These are phyloP conservation scores for Nectriaceae sp. DNA, from an alignment of 2,329 filamentous ascomycete genomes.

Conservation along the genomic window DNA sequence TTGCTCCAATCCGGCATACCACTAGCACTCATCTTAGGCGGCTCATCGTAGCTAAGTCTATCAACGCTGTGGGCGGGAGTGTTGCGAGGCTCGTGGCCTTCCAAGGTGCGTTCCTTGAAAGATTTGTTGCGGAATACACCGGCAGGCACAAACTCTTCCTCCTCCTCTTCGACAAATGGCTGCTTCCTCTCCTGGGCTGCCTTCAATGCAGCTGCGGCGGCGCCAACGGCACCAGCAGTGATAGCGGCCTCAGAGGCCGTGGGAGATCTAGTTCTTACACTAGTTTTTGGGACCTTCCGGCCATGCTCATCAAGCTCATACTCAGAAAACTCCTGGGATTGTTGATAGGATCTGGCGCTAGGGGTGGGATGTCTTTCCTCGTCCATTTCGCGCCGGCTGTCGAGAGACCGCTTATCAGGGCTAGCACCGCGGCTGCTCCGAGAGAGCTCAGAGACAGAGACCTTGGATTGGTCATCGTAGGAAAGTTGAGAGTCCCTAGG, in stretches of 20 bases:
- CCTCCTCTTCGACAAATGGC: slow-evolving; percentile 34
- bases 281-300: slow-evolving; percentile 51
- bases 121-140: slow-evolving; percentile 63
- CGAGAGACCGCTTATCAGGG: slow-evolving; percentile 45
- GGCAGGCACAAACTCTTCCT: slow-evolving; percentile 45
- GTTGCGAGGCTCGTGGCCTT: slow-evolving; percentile 55
- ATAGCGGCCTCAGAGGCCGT: slow-evolving; percentile 60
- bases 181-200: slow-evolving; percentile 51
- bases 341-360: slow-evolving; percentile 37
- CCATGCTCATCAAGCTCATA: slow-evolving; percentile 62
- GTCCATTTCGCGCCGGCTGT: slow-evolving; percentile 38
- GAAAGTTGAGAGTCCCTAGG: slow-evolving; percentile 41
- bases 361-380: slow-evolving; percentile 45
- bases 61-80: slow-evolving; percentile 62
- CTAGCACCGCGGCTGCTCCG: slow-evolving; percentile 39
- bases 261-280: slow-evolving; percentile 47
- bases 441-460: slow-evolving; percentile 25
- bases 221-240: slow-evolving; percentile 56
- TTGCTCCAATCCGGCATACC: slow-evolving; percentile 69
- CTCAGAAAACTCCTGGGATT: slow-evolving; percentile 52
- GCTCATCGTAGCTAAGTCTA: slow-evolving; percentile 54
- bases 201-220: slow-evolving; percentile 53
- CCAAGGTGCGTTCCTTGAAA: slow-evolving; percentile 65
- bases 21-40: slow-evolving; percentile 64
- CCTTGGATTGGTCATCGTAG: slow-evolving; percentile 27